Base-by-base conservation (phyloP, 768 basidiomycete species). In the Antrodiella citrinella region DNA sequence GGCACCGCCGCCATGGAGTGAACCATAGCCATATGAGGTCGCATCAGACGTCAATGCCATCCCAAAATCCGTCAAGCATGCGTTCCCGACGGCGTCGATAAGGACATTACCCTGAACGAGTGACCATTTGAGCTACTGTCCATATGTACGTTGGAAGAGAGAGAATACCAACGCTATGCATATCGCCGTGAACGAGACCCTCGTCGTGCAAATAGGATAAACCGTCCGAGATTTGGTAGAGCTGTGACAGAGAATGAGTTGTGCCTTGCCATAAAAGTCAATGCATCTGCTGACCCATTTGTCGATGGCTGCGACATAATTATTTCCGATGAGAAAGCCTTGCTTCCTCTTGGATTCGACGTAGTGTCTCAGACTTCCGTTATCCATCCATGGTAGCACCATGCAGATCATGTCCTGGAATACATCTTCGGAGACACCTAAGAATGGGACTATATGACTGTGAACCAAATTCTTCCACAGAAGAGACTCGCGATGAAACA, bases 161-260 rank as follows among this genome's bases (percentile, higher is more conserved):
- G 3, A 44, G n/a, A 4, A 26, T 9, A 24, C 18, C 4, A 48
- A 52, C 51, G 4, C 51, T 47, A 41, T 46, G 46, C 11, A 52
- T 21, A 25, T 52, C 51, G 18, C 51, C 51, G 30, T 52, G 51
- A 19, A 44, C 51, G 2, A 52, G 12, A 4, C 45, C 45, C 30
- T 52, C 51, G 18, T 5, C 18, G 22, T 52, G 51, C 10, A 52
- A 18, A 21, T 52, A 52, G 4, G 13, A 26, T 18, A 52, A 30
- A 2, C 47, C 51, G 4, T 47, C 15, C 2, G 51, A 35, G 13
- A 52, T 52, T 18, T 52, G 20, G 19, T 18, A 7, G 9, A 52
- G 44, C 51, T 52, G 13, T 3, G 22, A 15, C 22, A 12, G 45
- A 24, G 30, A 18, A 3, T 23, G 19, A 39, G 9, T 15, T 24